Conservation (phyloP, 139 green algal species). For the Helicosporidium sp. region DNA sequence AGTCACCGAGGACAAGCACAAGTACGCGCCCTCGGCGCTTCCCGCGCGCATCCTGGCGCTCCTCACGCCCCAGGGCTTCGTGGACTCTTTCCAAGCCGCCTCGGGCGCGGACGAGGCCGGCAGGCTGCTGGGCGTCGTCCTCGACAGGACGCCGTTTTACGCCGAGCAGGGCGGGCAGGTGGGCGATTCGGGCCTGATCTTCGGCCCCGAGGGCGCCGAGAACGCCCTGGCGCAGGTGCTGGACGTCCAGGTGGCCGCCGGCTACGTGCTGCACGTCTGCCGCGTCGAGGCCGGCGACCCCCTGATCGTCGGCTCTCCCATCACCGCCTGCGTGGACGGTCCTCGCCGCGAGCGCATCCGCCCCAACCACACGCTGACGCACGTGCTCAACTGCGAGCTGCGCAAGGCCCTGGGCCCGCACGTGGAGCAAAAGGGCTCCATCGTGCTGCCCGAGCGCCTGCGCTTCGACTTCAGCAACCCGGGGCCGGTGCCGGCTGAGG, state of each 20-base stretch:
- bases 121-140: constrained; percentile 67
- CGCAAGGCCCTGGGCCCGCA: constrained; percentile 61
- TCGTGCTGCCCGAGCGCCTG: constrained; percentile 76
- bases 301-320: constrained; percentile 46
- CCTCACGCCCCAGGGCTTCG: constrained; percentile 43
- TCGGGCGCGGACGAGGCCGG: constrained; percentile 19
- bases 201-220: constrained; percentile 9
- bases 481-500: constrained; percentile 9
- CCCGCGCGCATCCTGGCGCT: constrained; percentile 58
- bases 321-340: constrained; percentile 58
- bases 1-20: constrained; percentile 63
- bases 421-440: constrained; percentile 91
- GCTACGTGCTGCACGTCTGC: constrained; percentile 83
- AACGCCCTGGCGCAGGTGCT: background rate
- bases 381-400: constrained; percentile 90
- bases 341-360: constrained; percentile 50
- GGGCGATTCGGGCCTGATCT: constrained; percentile 49
- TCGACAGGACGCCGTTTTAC: constrained; percentile 80
- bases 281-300: constrained; percentile 5
- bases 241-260: constrained; percentile 51
- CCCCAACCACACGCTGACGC: constrained; percentile 96
- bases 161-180: constrained; percentile 75
- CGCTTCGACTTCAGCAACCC: constrained; percentile 96
- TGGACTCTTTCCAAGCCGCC: too few relatives aligned
- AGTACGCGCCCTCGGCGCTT: constrained; percentile 46